Evolutionary conservation across 1,139 yeast species (phyloP).

Genomic region (Komagataea norvegica): DNA sequence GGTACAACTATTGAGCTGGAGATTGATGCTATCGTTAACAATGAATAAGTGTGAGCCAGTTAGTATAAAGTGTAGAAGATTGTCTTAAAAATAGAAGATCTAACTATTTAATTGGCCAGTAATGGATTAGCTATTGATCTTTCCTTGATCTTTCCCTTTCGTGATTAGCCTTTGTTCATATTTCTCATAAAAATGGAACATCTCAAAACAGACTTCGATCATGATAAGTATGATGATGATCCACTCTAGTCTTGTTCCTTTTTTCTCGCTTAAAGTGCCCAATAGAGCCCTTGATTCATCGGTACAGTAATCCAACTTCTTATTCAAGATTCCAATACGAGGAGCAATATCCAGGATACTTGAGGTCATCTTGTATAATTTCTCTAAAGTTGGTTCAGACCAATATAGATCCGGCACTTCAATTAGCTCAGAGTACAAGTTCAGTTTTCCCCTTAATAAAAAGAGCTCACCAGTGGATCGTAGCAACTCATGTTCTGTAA

Average conservation of each 20-base stretch:
- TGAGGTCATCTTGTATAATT: slow-evolving; percentile 66
- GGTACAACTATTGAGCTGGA: slow-evolving; percentile 21
- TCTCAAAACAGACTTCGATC: slow-evolving; percentile 80
- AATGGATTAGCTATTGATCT: not conserved
- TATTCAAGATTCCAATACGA: slow-evolving; percentile 71
- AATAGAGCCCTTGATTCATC: slow-evolving; percentile 81
- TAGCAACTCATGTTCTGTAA: slow-evolving; percentile 60
- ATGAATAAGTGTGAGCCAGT: too few species aligned
- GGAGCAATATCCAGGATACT: slow-evolving; percentile 69
- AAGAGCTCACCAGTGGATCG: slow-evolving; percentile 70
- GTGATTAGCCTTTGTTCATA: slow-evolving; percentile 7
- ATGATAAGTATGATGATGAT: slow-evolving; percentile 75
- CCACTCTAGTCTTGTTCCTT: slow-evolving; percentile 79
- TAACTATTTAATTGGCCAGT: too few species aligned
- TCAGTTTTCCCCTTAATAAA: slow-evolving; percentile 72
- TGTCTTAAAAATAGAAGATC: too few species aligned
- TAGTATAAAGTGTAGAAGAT: slow-evolving; percentile 8
- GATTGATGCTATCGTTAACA: slow-evolving; percentile 21
- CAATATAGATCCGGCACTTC: slow-evolving; percentile 92
- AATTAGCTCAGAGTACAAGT: slow-evolving; percentile 80
- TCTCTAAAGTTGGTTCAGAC: slow-evolving; percentile 84
- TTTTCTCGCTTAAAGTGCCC: slow-evolving; percentile 70
- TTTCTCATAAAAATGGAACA: slow-evolving; percentile 52
- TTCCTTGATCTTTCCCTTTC: slow-evolving; percentile 1
- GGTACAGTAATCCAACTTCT: slow-evolving; percentile 84